These are phyloP conservation scores for Talaromyces thailandensis DNA, from an alignment of 495 filamentous ascomycete genomes.

Conservation along the genomic window DNA sequence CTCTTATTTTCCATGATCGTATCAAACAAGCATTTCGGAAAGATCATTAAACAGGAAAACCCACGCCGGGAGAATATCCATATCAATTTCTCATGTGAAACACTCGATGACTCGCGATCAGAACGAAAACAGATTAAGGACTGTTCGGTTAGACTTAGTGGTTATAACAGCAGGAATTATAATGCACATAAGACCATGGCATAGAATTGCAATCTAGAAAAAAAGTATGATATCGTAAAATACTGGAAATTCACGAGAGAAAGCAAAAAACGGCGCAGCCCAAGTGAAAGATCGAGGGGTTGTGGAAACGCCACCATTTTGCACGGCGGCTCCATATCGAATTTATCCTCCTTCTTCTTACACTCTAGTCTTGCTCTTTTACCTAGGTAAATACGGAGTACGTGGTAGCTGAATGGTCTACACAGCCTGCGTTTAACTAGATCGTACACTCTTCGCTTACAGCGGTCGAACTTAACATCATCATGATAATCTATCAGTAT, in stretches of 20 bases:
- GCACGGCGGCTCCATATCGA: neutral
- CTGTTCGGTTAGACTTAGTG: neutral
- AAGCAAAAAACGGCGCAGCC: neutral
- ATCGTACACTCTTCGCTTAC: neutral
- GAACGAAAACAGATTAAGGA: neutral
- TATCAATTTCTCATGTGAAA: neutral
- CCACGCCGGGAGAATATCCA: neutral
- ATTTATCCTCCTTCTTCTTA: neutral
- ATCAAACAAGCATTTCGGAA: neutral
- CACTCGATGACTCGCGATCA: neutral
- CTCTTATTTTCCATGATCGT: neutral
- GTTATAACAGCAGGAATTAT: neutral
- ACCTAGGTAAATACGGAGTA: neutral
- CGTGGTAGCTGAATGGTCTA: neutral
- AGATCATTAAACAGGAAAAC: neutral
- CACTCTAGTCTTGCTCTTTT: neutral
- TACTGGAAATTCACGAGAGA: neutral
- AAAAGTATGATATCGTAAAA: neutral
- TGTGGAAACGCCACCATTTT: neutral
- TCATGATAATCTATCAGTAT: neutral
- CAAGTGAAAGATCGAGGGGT: neutral
- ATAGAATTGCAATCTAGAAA: neutral
- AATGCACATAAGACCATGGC: neutral
- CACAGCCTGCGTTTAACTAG: neutral
- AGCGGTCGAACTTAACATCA: neutral